Evolutionary conservation across 2,329 filamentous ascomycete species (phyloP).

Genomic region (Macroventuria anomochaeta): DNA sequence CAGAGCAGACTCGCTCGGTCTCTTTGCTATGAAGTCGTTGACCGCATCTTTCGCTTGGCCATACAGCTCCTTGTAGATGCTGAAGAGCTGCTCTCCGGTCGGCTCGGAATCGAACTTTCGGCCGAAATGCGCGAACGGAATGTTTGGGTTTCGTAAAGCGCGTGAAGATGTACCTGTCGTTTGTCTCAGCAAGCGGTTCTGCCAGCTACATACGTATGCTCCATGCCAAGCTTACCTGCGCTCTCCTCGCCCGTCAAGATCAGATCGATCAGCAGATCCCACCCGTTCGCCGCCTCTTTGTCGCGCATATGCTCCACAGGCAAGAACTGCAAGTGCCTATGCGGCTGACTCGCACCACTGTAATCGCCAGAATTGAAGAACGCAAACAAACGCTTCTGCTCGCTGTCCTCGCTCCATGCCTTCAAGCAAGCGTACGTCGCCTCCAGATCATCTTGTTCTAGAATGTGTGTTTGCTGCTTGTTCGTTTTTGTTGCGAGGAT

Average conservation of each 20-base stretch:
- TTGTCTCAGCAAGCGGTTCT: constrained; percentile 11
- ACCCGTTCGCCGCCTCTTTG: constrained; percentile 45
- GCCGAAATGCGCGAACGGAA: constrained; percentile 61
- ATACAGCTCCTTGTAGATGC: constrained; percentile 46
- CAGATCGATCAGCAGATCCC: constrained; percentile 58
- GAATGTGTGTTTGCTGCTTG: constrained; percentile 68
- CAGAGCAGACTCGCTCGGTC: constrained; percentile 39
- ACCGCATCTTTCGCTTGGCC: constrained; percentile 41
- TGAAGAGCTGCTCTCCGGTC: constrained; percentile 43
- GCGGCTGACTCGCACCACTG: constrained; percentile 74
- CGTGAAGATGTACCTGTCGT: constrained; percentile 6
- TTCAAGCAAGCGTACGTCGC: constrained; percentile 68
- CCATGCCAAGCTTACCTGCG: not conserved
- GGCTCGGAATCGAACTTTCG: constrained; percentile 51
- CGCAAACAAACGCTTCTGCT: constrained; percentile 60
- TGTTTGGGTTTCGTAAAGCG: constrained; percentile 26
- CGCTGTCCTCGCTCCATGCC: constrained; percentile 55
- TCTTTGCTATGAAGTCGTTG: constrained; percentile 51
- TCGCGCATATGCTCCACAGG: constrained; percentile 68
- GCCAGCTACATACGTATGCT: not conserved
- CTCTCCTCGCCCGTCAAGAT: constrained; percentile 32
- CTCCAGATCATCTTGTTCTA: constrained; percentile 66
- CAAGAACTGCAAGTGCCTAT: constrained; percentile 75
- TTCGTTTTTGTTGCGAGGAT: constrained; percentile 71
- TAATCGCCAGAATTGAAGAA: constrained; percentile 75